Percentiles rank a stretch among this genome's conserved stretches.
Conservation (phyloP, 2,329 filamentous ascomycete species). For the Aspergillus phoenicis region DNA sequence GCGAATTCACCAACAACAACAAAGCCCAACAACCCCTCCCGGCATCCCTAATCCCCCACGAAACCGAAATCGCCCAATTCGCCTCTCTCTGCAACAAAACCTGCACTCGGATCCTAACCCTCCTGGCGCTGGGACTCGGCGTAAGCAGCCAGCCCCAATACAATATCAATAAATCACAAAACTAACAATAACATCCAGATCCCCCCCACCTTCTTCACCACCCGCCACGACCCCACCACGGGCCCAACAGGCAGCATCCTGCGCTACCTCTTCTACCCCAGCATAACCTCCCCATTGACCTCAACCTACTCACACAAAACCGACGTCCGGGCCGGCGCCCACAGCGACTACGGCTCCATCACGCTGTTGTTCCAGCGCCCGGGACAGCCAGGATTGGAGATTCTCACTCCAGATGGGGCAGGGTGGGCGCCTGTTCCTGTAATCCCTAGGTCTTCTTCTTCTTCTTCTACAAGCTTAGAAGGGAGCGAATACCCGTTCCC, state of each 20-base stretch:
- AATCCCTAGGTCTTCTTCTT: conserved; percentile 45
- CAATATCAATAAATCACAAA: neutral
- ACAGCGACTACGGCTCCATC: conserved; percentile 78
- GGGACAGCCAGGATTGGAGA: conserved; percentile 84
- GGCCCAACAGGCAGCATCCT: conserved; percentile 62
- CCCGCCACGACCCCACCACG: conserved; percentile 57
- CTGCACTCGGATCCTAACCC: conserved; percentile 70
- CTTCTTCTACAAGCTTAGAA: neutral
- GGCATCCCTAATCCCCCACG: conserved; percentile 59
- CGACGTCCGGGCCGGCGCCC: conserved; percentile 84
- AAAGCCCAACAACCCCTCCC: conserved; percentile 79
- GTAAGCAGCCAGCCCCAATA: conserved; percentile 41
- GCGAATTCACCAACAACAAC: conserved; percentile 67
- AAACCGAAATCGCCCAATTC: conserved; percentile 67
- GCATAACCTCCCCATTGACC: conserved; percentile 49
- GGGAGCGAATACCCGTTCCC: conserved; percentile 54
- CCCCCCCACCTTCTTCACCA: conserved; percentile 59
- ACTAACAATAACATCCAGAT: conserved; percentile 36
- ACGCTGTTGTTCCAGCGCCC: conserved; percentile 80
- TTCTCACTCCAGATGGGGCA: conserved; percentile 60
- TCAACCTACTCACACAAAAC: conserved; percentile 50
- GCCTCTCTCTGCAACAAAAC: conserved; percentile 70
- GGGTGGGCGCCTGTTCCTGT: conserved; percentile 70
- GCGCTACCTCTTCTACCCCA: conserved; percentile 73
- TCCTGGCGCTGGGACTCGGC: conserved; percentile 77